phyloP scores from a whole-genome alignment of 2,329 filamentous ascomycete species.

The Pseudophaeomoniella oleicola region DNA sequence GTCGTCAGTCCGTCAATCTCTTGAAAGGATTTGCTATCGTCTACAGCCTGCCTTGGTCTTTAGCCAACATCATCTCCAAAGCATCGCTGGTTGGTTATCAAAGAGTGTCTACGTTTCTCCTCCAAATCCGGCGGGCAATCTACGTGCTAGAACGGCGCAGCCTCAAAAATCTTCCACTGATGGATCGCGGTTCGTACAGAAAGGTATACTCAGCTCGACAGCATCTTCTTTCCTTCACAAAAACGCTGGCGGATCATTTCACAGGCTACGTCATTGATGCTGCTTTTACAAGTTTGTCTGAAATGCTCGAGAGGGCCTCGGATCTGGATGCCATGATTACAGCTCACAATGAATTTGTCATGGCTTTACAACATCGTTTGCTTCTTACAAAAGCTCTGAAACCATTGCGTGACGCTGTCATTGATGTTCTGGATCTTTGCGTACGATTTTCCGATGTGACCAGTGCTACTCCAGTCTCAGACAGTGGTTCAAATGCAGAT shows the following conservation, averaged over 20 bases:
- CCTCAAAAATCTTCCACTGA: conserved; percentile 19
- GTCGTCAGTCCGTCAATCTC: conserved; percentile 44
- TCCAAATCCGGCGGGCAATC: conserved; percentile 62
- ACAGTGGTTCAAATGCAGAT: conserved; percentile 3
- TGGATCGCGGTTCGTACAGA: conserved; percentile 23
- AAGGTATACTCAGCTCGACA: conserved; percentile 43
- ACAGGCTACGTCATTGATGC: conserved; percentile 56
- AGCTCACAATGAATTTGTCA: conserved; percentile 51
- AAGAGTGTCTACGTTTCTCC: conserved; percentile 56
- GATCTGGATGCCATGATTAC: conserved; percentile 73
- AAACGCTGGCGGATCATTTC: conserved; percentile 60
- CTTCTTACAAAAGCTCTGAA: conserved; percentile 54
- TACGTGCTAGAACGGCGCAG: conserved; percentile 46
- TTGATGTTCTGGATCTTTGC: conserved; percentile 63
- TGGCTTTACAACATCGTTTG: conserved; percentile 49
- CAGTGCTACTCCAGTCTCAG: conserved; percentile 6
- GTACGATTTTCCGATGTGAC: conserved; percentile 50
- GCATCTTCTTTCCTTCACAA: conserved; percentile 63
- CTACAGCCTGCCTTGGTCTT: conserved; percentile 52
- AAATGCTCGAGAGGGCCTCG: conserved; percentile 42
- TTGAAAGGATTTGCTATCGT: conserved; percentile 50
- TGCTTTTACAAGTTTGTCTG: conserved; percentile 40
- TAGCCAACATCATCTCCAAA: conserved; percentile 58
- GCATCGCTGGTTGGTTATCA: conserved; percentile 54
- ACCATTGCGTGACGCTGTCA: conserved; percentile 56